Evolutionary conservation across 164 flowering plant genomes (phyloP).

Genomic region (Paratinospora sagittata): DNA sequence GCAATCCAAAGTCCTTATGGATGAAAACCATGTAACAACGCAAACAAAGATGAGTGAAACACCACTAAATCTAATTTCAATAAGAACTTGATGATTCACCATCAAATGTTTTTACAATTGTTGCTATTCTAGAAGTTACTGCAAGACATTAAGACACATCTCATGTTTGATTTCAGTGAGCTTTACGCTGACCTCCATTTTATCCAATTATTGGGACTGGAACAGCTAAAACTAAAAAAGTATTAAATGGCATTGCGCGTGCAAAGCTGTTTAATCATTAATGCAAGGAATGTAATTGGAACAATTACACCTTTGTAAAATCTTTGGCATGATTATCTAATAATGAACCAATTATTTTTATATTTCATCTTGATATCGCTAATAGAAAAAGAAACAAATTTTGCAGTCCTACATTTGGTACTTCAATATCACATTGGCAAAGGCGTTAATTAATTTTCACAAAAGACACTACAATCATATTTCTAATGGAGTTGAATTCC

Average conservation of each 20-base stretch:
- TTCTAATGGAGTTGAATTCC: too few relatives aligned
- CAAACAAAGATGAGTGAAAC: background rate
- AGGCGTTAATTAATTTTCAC: too few relatives aligned
- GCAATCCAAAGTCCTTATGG: background rate
- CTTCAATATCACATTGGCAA: too few relatives aligned
- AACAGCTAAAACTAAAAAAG: background rate
- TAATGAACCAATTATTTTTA: too few relatives aligned
- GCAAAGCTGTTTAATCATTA: background rate
- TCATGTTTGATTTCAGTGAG: background rate
- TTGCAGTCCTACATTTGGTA: too few relatives aligned
- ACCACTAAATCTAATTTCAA: background rate
- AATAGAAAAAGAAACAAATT: too few relatives aligned
- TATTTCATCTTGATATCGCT: too few relatives aligned
- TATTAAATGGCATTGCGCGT: background rate
- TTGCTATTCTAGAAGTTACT: background rate
- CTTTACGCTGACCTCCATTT: background rate
- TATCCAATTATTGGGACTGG: background rate
- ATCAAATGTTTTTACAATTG: background rate
- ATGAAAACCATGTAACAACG: background rate
- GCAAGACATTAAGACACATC: background rate
- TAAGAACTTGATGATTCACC: background rate
- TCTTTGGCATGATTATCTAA: too few relatives aligned
- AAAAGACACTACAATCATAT: too few relatives aligned
- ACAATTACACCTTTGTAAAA: too few relatives aligned
- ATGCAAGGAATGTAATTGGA: too few relatives aligned